A percentile compares a stretch with the other conserved stretches of the same genome.
phyloP scores from a whole-genome alignment of 192 early-diverging fungal species.

The Funneliformis mosseae region DNA sequence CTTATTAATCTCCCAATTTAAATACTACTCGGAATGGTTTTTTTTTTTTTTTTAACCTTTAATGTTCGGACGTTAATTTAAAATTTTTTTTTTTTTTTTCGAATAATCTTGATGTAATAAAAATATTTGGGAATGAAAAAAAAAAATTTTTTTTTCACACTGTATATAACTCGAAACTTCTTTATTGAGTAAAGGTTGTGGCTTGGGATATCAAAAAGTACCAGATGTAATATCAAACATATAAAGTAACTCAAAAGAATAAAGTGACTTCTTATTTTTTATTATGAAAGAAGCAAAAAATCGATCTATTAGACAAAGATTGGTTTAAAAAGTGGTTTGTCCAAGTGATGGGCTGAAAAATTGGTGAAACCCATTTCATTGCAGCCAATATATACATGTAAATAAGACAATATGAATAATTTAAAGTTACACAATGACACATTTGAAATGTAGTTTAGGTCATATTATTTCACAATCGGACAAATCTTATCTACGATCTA shows the following conservation, averaged over 20 bases:
- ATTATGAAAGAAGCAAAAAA: neutral
- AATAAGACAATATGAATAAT: neutral
- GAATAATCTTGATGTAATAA: no score
- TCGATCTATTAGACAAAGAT: neutral
- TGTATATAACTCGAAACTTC: neutral
- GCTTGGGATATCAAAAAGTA: neutral
- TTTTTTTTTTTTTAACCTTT: no score
- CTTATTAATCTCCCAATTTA: no score
- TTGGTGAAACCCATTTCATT: neutral
- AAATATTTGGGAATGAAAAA: no score
- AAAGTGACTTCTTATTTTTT: neutral
- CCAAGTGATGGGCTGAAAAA: neutral
- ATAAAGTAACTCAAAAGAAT: neutral
- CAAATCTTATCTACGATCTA: no score
- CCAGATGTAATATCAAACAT: neutral
- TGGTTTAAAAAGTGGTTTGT: neutral
- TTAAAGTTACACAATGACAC: neutral
- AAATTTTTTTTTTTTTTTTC: no score
- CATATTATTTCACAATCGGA: no score
- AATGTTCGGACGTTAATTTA: no score
- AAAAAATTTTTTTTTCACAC: no score
- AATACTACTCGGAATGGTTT: no score
- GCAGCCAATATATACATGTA: neutral
- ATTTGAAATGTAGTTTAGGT: neutral
- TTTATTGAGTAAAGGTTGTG: neutral